Base-by-base conservation (phyloP, 805 yeast species). In the Cyberlindnera maclurae region DNA sequence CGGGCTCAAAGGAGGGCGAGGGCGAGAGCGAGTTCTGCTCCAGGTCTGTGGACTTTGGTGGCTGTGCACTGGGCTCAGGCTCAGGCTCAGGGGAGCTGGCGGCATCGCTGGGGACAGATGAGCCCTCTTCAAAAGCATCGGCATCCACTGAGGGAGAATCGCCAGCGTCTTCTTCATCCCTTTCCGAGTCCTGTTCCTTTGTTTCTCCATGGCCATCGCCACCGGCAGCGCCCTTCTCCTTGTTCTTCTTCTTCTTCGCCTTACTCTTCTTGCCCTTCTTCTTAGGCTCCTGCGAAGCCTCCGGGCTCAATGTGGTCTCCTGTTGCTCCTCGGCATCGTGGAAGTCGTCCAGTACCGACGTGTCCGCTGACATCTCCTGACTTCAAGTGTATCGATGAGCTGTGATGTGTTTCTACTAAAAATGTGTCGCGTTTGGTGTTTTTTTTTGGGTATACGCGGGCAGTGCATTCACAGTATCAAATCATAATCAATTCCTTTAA, bases 241-340 rank as follows among this genome's bases (percentile, higher is more conserved):
- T n/a, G n/a, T 20, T 20, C 29, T 13, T 28, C 13, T 42, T 32
- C 22, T 15, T 34, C 28, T 20, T 31, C 17, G 33, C 31, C 29
- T 33, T 39, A 29, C 37, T 38, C 29, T 42, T 45, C 34, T 45
- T 45, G 27, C 36, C 42, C 34, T 45, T 45, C 36, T 36, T 45
- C 39, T 42, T 40, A 37, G 31, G 22, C 17, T 33, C 13, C 34
- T 15, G 13, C 13, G 13, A n/a, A 4, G 12, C 4, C 26, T 13
- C 12, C 18, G 30, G 29, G 11, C 15, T 12, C 17, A 9, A 15
- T 15, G 7, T 3, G 26, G 20, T 20, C 22, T 16, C 12, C 5
- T 15, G 5, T 6, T 24, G 31, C 12, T 22, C 34, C 12, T n/a
- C 34, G 16, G 34, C 34, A 32, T 32, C 34, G 15, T 32, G 34